phyloP scores from a whole-genome alignment of 2,329 filamentous ascomycete genomes.

The Talaromyces marneffei region DNA sequence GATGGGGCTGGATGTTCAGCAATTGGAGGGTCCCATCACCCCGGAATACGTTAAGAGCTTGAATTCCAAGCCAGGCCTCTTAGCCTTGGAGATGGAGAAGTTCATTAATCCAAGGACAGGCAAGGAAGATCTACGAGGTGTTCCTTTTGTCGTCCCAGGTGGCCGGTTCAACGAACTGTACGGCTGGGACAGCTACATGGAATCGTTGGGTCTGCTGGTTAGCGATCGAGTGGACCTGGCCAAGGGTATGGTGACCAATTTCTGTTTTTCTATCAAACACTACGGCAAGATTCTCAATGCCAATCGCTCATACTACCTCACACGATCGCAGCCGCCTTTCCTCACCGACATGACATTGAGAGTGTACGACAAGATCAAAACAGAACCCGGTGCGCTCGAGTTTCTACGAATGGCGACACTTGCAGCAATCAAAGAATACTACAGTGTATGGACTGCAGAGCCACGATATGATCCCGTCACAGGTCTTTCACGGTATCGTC shows the following conservation, averaged over 20 bases:
- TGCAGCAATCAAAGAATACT: conserved; percentile 94
- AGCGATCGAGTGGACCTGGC: conserved; percentile 81
- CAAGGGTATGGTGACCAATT: conserved; percentile 92
- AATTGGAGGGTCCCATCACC: conserved; percentile 66
- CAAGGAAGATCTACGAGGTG: conserved; percentile 65
- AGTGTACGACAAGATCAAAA: conserved; percentile 88
- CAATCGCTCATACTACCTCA: conserved; percentile 91
- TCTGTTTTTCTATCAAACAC: conserved; percentile 96
- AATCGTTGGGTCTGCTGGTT: conserved; percentile 79
- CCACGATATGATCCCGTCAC: conserved; percentile 72
- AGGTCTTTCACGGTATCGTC: conserved; percentile 77
- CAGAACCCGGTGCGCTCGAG: conserved; percentile 70
- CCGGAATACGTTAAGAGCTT: conserved; percentile 74
- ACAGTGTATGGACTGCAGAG: conserved; percentile 76
- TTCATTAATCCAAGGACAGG: conserved; percentile 61
- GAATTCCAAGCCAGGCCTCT: conserved; percentile 79
- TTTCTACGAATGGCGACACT: conserved; percentile 75
- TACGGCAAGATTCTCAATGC: conserved; percentile 98
- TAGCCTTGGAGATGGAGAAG: conserved; percentile 86
- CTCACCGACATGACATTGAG: conserved; percentile 94
- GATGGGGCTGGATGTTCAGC: conserved; percentile 78
- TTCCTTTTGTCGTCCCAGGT: conserved; percentile 95
- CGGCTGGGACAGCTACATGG: conserved; percentile 99
- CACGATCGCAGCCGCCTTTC: conserved; percentile 91
- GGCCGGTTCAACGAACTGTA: conserved; percentile 98